phyloP scores from a whole-genome alignment of 164 flowering plant species.

The Liquidambar formosana region DNA sequence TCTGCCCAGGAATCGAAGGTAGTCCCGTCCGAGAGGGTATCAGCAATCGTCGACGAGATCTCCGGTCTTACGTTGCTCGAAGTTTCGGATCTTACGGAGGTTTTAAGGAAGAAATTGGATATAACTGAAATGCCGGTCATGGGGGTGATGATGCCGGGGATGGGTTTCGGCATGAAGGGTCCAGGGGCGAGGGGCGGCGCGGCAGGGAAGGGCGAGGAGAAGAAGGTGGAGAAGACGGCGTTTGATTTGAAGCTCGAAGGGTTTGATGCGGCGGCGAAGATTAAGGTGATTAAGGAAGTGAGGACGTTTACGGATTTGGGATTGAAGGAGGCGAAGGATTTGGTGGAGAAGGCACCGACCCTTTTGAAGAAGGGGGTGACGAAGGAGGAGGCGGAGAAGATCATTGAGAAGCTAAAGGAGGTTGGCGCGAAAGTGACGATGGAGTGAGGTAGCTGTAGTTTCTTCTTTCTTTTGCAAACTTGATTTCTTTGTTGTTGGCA shows the following conservation, averaged over 20 bases:
- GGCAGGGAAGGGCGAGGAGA: conserved; percentile 51
- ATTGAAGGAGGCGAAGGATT: conserved; percentile 60
- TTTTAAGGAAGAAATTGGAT: conserved; percentile 58
- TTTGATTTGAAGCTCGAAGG: conserved; percentile 87
- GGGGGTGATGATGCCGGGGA: conserved; percentile 87
- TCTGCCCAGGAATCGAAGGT: conserved; percentile 15
- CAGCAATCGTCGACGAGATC: conserved; percentile 68
- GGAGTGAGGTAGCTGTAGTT: conserved; percentile 32
- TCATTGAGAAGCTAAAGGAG: conserved; percentile 43
- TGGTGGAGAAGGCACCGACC: conserved; percentile 49
- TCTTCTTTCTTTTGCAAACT: not conserved
- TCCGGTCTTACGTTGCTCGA: conserved; percentile 68
- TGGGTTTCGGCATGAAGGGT: conserved; percentile 49
- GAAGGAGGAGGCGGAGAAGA: conserved; percentile 48
- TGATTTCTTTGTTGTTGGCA: not conserved
- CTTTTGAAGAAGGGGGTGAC: conserved; percentile 45
- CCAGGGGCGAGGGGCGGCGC: conserved; percentile 32
- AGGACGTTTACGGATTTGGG: conserved; percentile 76
- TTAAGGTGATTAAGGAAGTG: conserved; percentile 91
- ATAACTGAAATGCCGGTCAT: conserved; percentile 72
- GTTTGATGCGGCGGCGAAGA: conserved; percentile 76
- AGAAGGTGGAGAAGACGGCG: conserved; percentile 72
- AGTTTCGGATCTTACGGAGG: conserved; percentile 64
- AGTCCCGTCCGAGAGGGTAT: conserved; percentile 41
- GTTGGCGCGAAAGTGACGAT: conserved; percentile 45